Evolutionary conservation across 1,284 basidiomycete species (phyloP).

Genomic region (Ganoderma meredithae): DNA sequence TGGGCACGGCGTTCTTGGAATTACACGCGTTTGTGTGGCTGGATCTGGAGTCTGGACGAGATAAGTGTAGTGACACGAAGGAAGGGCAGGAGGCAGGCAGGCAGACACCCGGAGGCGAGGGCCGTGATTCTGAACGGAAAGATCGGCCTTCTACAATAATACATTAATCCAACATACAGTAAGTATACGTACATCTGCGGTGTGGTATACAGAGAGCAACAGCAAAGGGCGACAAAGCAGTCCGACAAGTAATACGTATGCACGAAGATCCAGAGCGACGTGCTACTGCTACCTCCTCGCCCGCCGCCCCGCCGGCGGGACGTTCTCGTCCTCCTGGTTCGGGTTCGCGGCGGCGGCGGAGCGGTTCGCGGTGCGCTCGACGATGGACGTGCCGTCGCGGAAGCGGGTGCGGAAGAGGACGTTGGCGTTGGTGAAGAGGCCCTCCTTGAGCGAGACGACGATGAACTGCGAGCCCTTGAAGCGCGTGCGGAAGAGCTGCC

Average conservation of each 20-base stretch:
- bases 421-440: constrained; percentile 97
- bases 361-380: constrained; percentile 79
- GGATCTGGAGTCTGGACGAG: not conserved
- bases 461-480: constrained; percentile 99
- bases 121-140: not conserved
- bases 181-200: not conserved
- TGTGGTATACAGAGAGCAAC: not conserved
- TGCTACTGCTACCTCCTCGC: constrained; percentile 15
- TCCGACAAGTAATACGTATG: not conserved
- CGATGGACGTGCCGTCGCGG: constrained; percentile 91
- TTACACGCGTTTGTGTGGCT: not conserved
- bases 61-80: too few species aligned
- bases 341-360: constrained; percentile 51
- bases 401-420: constrained; percentile 95
- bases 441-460: constrained; percentile 97
- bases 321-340: constrained; percentile 33
- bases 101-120: not conserved
- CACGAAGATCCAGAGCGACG: not conserved
- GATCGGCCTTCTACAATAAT: constrained; percentile 1
- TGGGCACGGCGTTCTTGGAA: not conserved
- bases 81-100: too few species aligned
- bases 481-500: constrained; percentile 94
- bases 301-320: constrained; percentile 12
- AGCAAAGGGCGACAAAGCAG: constrained; percentile 3
- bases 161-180: not conserved